phyloP scores from a whole-genome alignment of 2,329 filamentous ascomycete species.

The Neonectria hederae region DNA sequence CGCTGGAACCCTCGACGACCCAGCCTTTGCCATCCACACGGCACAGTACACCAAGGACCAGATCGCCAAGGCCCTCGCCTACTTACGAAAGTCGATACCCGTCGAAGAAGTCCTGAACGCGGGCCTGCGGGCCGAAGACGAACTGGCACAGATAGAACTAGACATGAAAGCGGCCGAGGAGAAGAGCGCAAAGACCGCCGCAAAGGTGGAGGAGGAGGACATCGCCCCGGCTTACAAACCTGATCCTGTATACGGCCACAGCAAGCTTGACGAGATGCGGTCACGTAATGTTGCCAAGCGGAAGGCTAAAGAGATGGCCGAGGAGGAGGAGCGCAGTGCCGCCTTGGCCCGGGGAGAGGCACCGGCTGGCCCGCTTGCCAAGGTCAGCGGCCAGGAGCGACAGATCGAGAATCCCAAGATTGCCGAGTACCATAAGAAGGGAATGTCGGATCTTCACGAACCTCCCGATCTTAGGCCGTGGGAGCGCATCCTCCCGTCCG shows the following conservation, averaged over 20 bases:
- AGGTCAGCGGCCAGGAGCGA: slow-evolving; percentile 50
- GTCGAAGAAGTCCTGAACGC: slow-evolving; percentile 71
- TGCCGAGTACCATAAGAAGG: slow-evolving; percentile 54
- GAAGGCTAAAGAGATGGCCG: slow-evolving; percentile 56
- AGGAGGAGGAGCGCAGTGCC: slow-evolving; percentile 53
- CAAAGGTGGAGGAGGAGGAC: slow-evolving; percentile 37
- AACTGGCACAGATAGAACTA: slow-evolving; percentile 63
- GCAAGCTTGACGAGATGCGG: slow-evolving; percentile 66
- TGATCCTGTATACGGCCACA: slow-evolving; percentile 66
- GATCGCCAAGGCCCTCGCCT: slow-evolving; percentile 59
- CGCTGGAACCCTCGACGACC: slow-evolving; percentile 71
- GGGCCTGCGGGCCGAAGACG: slow-evolving; percentile 69
- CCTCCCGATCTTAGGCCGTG: slow-evolving; percentile 61
- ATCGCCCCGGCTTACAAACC: slow-evolving; percentile 41
- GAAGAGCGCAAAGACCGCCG: slow-evolving; percentile 29
- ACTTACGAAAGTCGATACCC: slow-evolving; percentile 62
- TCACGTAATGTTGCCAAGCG: slow-evolving; percentile 60
- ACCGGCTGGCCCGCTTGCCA: slow-evolving; percentile 53
- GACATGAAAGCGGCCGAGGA: slow-evolving; percentile 41
- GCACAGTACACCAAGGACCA: slow-evolving; percentile 53
- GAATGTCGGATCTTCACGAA: slow-evolving; percentile 60
- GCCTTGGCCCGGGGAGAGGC: slow-evolving; percentile 53
- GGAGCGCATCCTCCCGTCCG: slow-evolving; percentile 65
- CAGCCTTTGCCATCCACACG: slow-evolving; percentile 60
- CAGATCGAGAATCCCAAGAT: slow-evolving; percentile 52